A percentile compares a stretch with the other conserved stretches of the same genome.
phyloP scores from a whole-genome alignment of 108 stramenopile species.

The Craspedostauros australis region DNA sequence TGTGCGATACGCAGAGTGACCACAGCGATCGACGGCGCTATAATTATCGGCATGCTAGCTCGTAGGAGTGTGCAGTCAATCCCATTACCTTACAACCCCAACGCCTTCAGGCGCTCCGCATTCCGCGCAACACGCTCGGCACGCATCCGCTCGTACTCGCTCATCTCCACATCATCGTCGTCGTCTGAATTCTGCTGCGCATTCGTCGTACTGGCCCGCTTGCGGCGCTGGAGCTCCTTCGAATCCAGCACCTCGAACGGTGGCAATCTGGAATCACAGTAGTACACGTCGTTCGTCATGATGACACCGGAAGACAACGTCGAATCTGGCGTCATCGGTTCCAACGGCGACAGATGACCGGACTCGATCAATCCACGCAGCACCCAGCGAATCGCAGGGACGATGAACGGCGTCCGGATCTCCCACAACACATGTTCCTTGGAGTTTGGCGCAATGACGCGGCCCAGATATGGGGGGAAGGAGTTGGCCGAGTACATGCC shows the following conservation, averaged over 20 bases:
- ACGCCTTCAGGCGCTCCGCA: constrained; percentile 69
- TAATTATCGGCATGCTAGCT: too few species aligned
- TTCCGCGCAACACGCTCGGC: constrained; percentile 80
- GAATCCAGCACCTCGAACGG: constrained; percentile 66
- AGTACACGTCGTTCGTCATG: constrained; percentile 57
- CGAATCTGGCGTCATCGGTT: constrained; percentile 27
- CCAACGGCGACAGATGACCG: constrained; percentile 65
- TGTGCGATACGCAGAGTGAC: too few species aligned
- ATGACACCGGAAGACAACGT: constrained; percentile 45
- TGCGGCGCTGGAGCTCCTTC: constrained; percentile 51
- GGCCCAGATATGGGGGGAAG: constrained; percentile 82
- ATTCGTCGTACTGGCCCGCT: constrained; percentile 21
- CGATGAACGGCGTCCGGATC: constrained; percentile 55
- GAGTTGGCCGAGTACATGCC: constrained; percentile 48
- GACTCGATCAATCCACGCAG: constrained; percentile 72
- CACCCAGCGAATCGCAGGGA: constrained; percentile 79
- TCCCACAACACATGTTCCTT: constrained; percentile 55
- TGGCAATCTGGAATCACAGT: constrained; percentile 26
- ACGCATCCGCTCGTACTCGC: constrained; percentile 82
- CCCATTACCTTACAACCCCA: too few species aligned
- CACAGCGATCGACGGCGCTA: too few species aligned
- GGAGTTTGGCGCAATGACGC: constrained; percentile 38
- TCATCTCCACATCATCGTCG: constrained; percentile 73
- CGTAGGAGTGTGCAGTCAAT: too few species aligned
- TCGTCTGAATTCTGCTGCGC: constrained; percentile 26